Percentiles rank a stretch among this genome's conserved stretches.
Conservation (phyloP, 2,329 filamentous ascomycete genomes). For the Aspergillus neoniger region DNA sequence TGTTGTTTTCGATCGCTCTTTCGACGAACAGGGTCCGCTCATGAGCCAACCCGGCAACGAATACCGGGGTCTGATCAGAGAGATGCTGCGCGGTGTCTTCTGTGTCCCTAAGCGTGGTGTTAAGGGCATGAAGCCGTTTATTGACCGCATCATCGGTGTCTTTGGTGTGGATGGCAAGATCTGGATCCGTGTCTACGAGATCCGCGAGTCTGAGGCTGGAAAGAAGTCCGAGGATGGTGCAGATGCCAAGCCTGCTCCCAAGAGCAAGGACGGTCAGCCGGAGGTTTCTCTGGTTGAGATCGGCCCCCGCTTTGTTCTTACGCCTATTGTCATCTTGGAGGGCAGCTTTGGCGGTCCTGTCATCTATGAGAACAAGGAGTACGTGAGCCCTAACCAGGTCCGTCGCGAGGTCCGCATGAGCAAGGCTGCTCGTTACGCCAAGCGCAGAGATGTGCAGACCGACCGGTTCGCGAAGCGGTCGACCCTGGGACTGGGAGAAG, state of each 20-base stretch:
- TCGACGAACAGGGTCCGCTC: constrained; percentile 74
- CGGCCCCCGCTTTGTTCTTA: constrained; percentile 87
- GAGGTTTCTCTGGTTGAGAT: constrained; percentile 88
- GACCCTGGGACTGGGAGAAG: constrained; percentile 70
- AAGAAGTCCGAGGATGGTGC: constrained; percentile 49
- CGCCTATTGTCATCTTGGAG: constrained; percentile 92
- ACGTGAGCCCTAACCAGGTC: constrained; percentile 93
- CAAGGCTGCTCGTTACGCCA: constrained; percentile 77
- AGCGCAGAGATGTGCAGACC: constrained; percentile 70
- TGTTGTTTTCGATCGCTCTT: constrained; percentile 85
- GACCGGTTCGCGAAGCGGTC: constrained; percentile 74
- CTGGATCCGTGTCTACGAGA: constrained; percentile 94
- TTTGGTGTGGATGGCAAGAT: constrained; percentile 90
- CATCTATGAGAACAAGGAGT: constrained; percentile 98
- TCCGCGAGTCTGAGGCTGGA: constrained; percentile 75
- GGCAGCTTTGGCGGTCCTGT: constrained; percentile 93
- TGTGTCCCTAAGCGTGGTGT: constrained; percentile 82
- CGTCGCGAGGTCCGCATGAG: constrained; percentile 74
- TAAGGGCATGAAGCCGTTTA: constrained; percentile 89
- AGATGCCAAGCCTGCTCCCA: constrained; percentile 43
- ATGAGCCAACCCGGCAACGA: constrained; percentile 61
- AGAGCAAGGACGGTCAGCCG: constrained; percentile 60
- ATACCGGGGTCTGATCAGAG: constrained; percentile 64
- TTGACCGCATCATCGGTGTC: constrained; percentile 93
- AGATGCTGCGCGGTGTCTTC: constrained; percentile 86